Evolutionary conservation across 805 yeast species (phyloP).

Genomic region (Metschnikowia reukaufii): DNA sequence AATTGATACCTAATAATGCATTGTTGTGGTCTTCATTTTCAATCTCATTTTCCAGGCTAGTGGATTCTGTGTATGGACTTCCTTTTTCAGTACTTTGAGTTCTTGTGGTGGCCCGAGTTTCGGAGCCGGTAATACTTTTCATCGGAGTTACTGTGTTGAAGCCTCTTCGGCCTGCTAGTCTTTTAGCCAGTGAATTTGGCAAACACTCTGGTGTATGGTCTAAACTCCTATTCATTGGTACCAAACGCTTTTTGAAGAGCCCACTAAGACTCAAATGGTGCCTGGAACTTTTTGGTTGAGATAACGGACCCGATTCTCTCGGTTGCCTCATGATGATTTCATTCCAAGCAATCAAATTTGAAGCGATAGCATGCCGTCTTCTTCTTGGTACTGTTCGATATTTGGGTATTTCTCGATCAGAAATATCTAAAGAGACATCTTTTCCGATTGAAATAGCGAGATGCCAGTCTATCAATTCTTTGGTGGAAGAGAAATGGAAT

Average conservation of each 20-base stretch:
- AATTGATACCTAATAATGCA: neutral
- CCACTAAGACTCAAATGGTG: neutral
- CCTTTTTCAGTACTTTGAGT: no score
- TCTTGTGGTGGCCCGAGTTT: no score
- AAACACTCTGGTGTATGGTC: neutral
- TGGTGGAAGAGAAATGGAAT: constrained; percentile 59
- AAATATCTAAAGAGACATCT: constrained; percentile 76
- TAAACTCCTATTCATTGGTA: neutral
- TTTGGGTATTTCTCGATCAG: constrained; percentile 66
- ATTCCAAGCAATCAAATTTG: constrained; percentile 8
- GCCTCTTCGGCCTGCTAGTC: no score
- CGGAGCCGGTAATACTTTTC: no score
- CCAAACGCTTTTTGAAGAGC: neutral
- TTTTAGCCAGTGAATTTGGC: neutral
- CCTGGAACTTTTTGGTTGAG: constrained; percentile 1
- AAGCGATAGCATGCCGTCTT: constrained; percentile 45
- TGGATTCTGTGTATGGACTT: no score
- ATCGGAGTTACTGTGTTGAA: no score
- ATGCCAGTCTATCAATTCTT: constrained; percentile 78
- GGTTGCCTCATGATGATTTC: constrained; percentile 11
- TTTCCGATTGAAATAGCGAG: constrained; percentile 70
- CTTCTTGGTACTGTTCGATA: constrained; percentile 82
- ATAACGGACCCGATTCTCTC: constrained; percentile 14
- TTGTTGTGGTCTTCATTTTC: neutral
- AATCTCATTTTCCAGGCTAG: no score